phyloP scores from a whole-genome alignment of 2,329 filamentous ascomycete genomes.

The Dactylellina parvicollis region DNA sequence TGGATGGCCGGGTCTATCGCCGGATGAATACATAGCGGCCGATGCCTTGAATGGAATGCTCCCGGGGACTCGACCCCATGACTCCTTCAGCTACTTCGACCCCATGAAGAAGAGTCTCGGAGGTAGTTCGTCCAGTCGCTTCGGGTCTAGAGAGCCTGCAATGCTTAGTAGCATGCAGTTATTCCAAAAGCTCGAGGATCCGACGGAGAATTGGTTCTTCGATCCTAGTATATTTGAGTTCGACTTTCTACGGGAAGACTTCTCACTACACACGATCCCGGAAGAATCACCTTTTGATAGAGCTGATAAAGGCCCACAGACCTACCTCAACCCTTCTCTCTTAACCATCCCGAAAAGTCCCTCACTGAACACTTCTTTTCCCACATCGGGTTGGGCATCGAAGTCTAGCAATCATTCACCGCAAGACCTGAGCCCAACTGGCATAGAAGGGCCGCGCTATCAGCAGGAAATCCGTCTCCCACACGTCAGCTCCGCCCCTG shows the following conservation, averaged over 20 bases:
- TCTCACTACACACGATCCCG: slow-evolving; percentile 47
- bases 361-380: slow-evolving; percentile 39
- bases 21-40: slow-evolving; percentile 48
- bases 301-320: slow-evolving; percentile 28
- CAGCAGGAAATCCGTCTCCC: slow-evolving; percentile 46
- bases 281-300: slow-evolving; percentile 36
- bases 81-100: slow-evolving; percentile 49
- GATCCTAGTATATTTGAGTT: slow-evolving; percentile 52
- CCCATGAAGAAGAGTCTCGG: slow-evolving; percentile 49
- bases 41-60: slow-evolving; percentile 49
- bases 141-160: slow-evolving; percentile 31
- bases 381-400: slow-evolving; percentile 25
- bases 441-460: slow-evolving; percentile 36
- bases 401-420: slow-evolving; percentile 44
- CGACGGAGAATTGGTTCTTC: slow-evolving; percentile 46
- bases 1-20: slow-evolving; percentile 43
- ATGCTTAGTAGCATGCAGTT: slow-evolving; percentile 46
- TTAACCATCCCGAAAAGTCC: slow-evolving; percentile 42
- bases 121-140: slow-evolving; percentile 38
- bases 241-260: slow-evolving; percentile 48
- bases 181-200: slow-evolving; percentile 49
- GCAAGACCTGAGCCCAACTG: slow-evolving; percentile 37
- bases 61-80: slow-evolving; percentile 31
- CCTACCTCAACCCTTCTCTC: slow-evolving; percentile 46
- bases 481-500: slow-evolving; percentile 40